Evolutionary conservation across 169 alveolate genomes (phyloP).

Genomic region (Eimeria brunetti): DNA sequence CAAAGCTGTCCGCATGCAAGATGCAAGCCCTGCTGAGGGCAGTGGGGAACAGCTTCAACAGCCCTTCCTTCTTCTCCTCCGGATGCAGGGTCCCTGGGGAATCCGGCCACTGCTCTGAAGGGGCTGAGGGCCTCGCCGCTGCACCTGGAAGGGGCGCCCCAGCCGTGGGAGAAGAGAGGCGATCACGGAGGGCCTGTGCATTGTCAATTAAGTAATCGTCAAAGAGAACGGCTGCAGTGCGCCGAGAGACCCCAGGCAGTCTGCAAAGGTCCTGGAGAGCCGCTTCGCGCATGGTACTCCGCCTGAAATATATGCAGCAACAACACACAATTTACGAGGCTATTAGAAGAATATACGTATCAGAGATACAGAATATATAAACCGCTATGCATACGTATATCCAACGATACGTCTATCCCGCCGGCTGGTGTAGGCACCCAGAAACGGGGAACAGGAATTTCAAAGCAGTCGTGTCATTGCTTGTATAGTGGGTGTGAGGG

Average conservation of each 20-base stretch:
- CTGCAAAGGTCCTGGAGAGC: slow-evolving; percentile 35
- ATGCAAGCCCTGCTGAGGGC: slow-evolving; percentile 65
- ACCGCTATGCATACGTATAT: neutral
- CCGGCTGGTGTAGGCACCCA: neutral
- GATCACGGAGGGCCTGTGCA: slow-evolving; percentile 50
- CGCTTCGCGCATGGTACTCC: slow-evolving; percentile 30
- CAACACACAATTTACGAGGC: neutral
- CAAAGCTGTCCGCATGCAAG: slow-evolving; percentile 42
- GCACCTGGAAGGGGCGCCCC: neutral
- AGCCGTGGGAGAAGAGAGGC: neutral
- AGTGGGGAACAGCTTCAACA: slow-evolving; percentile 51
- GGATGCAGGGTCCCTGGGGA: neutral
- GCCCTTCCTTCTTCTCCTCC: neutral
- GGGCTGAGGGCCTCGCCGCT: neutral
- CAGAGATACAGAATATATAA: neutral
- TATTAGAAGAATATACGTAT: too few species aligned
- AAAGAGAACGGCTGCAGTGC: slow-evolving; percentile 41
- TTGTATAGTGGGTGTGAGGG: neutral
- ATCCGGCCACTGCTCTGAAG: neutral
- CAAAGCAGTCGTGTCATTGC: neutral
- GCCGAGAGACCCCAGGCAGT: slow-evolving; percentile 59
- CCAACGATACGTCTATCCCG: neutral
- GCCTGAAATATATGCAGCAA: neutral
- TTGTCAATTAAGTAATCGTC: slow-evolving; percentile 45
- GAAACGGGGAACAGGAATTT: neutral